Conservation (phyloP, 495 filamentous ascomycete genomes). For the Hypoxylon lienhwacheense region DNA sequence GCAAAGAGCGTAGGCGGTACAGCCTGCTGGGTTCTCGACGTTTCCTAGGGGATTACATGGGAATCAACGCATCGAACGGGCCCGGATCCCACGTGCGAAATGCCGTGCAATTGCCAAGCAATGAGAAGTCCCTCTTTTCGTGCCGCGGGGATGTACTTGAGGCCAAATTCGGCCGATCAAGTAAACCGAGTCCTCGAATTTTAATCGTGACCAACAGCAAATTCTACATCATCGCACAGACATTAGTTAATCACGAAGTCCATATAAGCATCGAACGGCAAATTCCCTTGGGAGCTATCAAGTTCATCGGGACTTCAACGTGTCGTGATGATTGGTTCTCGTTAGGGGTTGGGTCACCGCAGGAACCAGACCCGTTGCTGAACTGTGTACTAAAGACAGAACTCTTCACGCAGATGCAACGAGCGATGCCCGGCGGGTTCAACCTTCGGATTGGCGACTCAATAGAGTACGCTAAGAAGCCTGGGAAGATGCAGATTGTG, state of each 20-base stretch:
- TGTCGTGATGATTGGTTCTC: constrained; percentile 96
- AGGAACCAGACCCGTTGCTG: constrained; percentile 88
- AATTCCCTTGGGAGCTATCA: constrained; percentile 82
- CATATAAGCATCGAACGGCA: constrained; percentile 78
- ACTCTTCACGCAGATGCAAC: constrained; percentile 86
- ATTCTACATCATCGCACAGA: constrained; percentile 85
- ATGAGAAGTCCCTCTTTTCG: constrained; percentile 82
- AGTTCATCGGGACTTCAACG: constrained; percentile 75
- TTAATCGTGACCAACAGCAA: constrained; percentile 82
- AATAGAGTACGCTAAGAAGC: constrained; percentile 98
- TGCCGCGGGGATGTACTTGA: constrained; percentile 86
- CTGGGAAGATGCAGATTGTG: constrained; percentile 82
- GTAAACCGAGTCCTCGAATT: constrained; percentile 84
- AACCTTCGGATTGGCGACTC: constrained; percentile 78
- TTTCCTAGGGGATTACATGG: constrained; percentile 95
- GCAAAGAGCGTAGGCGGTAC: constrained; percentile 89
- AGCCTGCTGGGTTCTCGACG: constrained; percentile 87
- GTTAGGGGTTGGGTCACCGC: constrained; percentile 78
- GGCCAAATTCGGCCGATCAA: constrained; percentile 92
- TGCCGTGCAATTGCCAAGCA: constrained; percentile 60
- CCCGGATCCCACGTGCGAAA: constrained; percentile 80
- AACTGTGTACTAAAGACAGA: constrained; percentile 97
- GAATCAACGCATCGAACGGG: constrained; percentile 75
- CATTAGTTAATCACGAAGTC: constrained; percentile 77
- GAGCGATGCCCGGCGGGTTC: constrained; percentile 71